Evolutionary conservation across 1,284 basidiomycete species (phyloP), one percentile per base, ranked within the genome.

Genomic region (Pholiota adiposa): DNA sequence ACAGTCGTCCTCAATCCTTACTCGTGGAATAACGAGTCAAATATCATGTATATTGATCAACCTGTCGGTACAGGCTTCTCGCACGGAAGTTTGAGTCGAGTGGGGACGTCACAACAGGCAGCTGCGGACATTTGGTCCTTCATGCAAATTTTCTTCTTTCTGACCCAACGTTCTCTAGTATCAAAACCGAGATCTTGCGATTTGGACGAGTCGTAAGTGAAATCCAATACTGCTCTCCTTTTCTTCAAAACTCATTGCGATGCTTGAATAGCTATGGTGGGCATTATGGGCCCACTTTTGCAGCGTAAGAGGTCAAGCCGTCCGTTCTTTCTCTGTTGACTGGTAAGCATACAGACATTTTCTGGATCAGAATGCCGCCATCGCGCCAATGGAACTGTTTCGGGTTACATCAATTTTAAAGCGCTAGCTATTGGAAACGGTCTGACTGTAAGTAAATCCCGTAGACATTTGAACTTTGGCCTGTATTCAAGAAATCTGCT

Each of bases 221-320:
- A 49, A 21, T 52, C 3, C 8, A 56, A 7, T 18, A 49, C 1
- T 21, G 9, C 14, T 59, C 18, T 46, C 16, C 21, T 27, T 31
- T 29, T 27, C 2, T 16, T 21, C 4, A 16, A 38, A 4, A 16
- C 36, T 51, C n/a, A 34, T 19, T 34, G n/a, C n/a, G 31, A 33
- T 33, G 6, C 5, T 6, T 6, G 9, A 9, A 27, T n/a, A 65
- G 63, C 6, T 65, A 65, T 29, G 64, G 64, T 3, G 64, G 64
- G 2, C 86, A 88, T 66, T 88, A 87, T 65, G 87, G 85, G 1
- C 86, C 85, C 29, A 81, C 79, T 19, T 87, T 85, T 68, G 86
- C 83, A 46, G 78, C 80, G 80, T 86, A 69, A 64, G 79, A 65
- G 3, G 12, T 66, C 14, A 8, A 23, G n/a, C n/a, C n/a, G n/a